phyloP scores from a whole-genome alignment of 805 yeast species.

The Candida boleticola region DNA sequence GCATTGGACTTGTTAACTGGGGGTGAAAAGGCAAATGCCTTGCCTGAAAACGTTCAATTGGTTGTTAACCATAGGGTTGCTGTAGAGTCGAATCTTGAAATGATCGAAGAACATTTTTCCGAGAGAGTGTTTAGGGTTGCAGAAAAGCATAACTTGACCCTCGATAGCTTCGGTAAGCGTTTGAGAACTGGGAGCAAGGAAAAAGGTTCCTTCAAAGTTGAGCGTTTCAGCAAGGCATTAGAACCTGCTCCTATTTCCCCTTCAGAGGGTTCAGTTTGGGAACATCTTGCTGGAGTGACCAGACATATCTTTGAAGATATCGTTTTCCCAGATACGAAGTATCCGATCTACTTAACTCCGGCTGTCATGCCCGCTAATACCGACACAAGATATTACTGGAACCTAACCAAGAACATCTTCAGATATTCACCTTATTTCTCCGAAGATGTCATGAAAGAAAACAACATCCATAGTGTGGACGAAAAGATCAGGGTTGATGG shows the following conservation, averaged over 20 bases:
- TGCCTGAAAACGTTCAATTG: conserved; percentile 31
- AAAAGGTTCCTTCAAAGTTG: conserved; percentile 17
- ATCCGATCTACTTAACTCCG: conserved; percentile 43
- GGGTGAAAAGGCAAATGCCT: conserved; percentile 40
- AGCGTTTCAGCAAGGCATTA: conserved; percentile 18
- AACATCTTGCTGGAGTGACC: conserved; percentile 57
- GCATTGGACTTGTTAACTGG: conserved; percentile 33
- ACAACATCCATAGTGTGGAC: conserved; percentile 34
- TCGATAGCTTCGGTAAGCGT: conserved; percentile 18
- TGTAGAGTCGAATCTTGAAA: conserved; percentile 25
- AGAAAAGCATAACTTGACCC: conserved; percentile 23
- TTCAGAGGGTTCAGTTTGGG: conserved; percentile 47
- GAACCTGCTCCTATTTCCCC: conserved; percentile 51
- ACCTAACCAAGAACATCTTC: conserved; percentile 52
- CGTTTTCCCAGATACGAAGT: conserved; percentile 30
- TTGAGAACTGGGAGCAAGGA: conserved; percentile 10
- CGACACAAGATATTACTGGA: conserved; percentile 61
- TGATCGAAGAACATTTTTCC: conserved; percentile 19
- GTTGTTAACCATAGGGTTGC: conserved; percentile 36
- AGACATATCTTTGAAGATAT: conserved; percentile 61
- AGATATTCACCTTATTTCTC: conserved; percentile 37
- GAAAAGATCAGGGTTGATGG: conserved; percentile 28
- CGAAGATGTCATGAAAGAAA: conserved; percentile 16
- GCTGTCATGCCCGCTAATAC: conserved; percentile 58
- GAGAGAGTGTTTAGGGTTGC: conserved; percentile 25